A percentile compares a stretch with the other conserved stretches of the same genome.
Conservation (phyloP, 1,284 basidiomycete species). For the Porogramme epimiltina region DNA sequence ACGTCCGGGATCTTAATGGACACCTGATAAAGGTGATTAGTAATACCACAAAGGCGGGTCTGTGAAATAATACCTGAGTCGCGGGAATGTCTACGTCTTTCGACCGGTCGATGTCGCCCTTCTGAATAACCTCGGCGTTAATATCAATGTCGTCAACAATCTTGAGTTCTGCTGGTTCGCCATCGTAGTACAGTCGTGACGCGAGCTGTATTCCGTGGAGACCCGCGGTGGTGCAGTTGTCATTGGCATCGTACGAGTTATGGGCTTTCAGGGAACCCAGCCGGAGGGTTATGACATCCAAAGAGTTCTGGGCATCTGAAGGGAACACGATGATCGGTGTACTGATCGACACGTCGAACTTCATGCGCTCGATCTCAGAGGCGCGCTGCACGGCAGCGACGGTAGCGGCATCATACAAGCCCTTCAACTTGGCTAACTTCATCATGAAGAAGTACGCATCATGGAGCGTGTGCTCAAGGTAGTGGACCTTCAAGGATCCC, state of each 20-base stretch:
- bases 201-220: constrained; percentile 86
- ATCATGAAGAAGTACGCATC: constrained; percentile 85
- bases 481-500: constrained; percentile 92
- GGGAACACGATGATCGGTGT: constrained; percentile 95
- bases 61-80: constrained; percentile 53
- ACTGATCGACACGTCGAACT: constrained; percentile 89
- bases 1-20: constrained; percentile 86
- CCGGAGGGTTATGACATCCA: constrained; percentile 78
- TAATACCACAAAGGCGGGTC: constrained; percentile 1
- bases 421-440: constrained; percentile 91
- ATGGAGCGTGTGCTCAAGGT: constrained; percentile 86
- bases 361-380: constrained; percentile 87
- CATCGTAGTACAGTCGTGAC: constrained; percentile 63
- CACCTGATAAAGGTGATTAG: constrained; percentile 52
- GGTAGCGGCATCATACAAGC: constrained; percentile 94
- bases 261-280: constrained; percentile 89
- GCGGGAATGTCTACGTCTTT: constrained; percentile 60
- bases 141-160: constrained; percentile 94
- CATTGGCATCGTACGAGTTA: constrained; percentile 73
- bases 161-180: constrained; percentile 61
- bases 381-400: constrained; percentile 92
- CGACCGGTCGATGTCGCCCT: constrained; percentile 49
- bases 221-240: constrained; percentile 75
- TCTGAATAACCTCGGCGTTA: constrained; percentile 72
- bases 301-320: constrained; percentile 61